Evolutionary conservation across 176 grass and related monocot genomes (phyloP).

Genomic region (Ensete ventricosum): DNA sequence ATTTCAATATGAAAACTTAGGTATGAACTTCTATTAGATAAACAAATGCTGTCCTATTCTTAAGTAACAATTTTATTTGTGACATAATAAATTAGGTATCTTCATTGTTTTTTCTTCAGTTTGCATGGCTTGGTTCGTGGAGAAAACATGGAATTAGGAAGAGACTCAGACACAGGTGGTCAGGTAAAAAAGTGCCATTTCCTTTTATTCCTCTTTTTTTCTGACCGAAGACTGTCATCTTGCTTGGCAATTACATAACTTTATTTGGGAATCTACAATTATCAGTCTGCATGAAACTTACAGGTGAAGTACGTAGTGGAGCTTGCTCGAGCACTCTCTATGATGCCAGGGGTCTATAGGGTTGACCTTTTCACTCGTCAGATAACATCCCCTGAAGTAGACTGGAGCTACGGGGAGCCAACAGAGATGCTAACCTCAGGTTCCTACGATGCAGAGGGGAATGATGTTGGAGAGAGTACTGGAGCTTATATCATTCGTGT

Average conservation of each 20-base stretch:
- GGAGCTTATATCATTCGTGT: conserved; percentile 91
- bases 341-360: conserved; percentile 92
- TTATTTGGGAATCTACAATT: not conserved
- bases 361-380: conserved; percentile 96
- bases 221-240: not conserved
- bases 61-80: not conserved
- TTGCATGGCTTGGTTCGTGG: conserved; percentile 86
- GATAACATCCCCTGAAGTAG: conserved; percentile 78
- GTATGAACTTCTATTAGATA: not conserved
- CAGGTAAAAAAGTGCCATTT: conserved; percentile 44
- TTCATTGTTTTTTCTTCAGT: conserved; percentile 32
- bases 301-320: conserved; percentile 97
- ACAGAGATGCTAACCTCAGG: conserved; percentile 76
- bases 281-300: not conserved
- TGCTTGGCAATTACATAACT: not conserved
- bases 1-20: not conserved
- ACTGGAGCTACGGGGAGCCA: conserved; percentile 96
- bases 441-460: conserved; percentile 44
- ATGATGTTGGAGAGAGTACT: conserved; percentile 49
- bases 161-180: conserved; percentile 90
- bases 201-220: not conserved
- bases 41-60: not conserved
- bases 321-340: conserved; percentile 72
- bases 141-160: conserved; percentile 95
- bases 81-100: not conserved